phyloP scores from a whole-genome alignment of 352 stramenopile genomes.

The Pythium sukuiense region DNA sequence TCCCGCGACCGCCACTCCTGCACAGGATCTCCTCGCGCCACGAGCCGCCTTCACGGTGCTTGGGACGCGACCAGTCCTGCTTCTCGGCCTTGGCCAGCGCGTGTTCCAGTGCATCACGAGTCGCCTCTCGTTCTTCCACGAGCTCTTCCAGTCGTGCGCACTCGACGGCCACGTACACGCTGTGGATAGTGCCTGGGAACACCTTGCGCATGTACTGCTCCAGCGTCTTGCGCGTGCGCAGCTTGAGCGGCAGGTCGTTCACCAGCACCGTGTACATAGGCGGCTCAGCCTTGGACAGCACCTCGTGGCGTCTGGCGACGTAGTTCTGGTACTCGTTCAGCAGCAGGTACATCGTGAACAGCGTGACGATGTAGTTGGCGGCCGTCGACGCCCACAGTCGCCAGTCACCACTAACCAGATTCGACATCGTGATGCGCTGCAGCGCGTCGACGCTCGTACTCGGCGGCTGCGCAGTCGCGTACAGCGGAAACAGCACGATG shows the following conservation, averaged over 20 bases:
- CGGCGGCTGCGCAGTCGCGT: conserved; percentile 44
- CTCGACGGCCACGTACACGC: conserved; percentile 72
- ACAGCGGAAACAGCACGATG: conserved; percentile 64
- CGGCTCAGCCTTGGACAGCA: conserved; percentile 51
- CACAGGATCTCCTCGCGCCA: conserved; percentile 45
- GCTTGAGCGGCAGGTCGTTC: conserved; percentile 58
- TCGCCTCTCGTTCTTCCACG: conserved; percentile 49
- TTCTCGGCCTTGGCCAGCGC: conserved; percentile 48
- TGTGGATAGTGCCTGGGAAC: conserved; percentile 59
- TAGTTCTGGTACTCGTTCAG: conserved; percentile 69
- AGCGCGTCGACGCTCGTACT: conserved; percentile 45
- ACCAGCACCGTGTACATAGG: conserved; percentile 79
- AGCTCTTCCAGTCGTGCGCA: conserved; percentile 55
- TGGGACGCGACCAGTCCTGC: conserved; percentile 37
- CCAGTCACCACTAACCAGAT: conserved; percentile 47
- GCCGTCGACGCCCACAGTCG: conserved; percentile 64
- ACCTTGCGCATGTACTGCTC: conserved; percentile 72
- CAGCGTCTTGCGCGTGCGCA: conserved; percentile 60
- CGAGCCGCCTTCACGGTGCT: conserved; percentile 47
- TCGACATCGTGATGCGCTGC: conserved; percentile 74
- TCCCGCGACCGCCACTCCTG: conserved; percentile 34
- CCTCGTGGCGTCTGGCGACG: conserved; percentile 52
- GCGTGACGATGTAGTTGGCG: conserved; percentile 53
- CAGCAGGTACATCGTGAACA: conserved; percentile 59
- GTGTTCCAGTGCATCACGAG: conserved; percentile 53